Evolutionary conservation across 2,329 filamentous ascomycete genomes (phyloP).

Genomic region (Ustulina deusta): DNA sequence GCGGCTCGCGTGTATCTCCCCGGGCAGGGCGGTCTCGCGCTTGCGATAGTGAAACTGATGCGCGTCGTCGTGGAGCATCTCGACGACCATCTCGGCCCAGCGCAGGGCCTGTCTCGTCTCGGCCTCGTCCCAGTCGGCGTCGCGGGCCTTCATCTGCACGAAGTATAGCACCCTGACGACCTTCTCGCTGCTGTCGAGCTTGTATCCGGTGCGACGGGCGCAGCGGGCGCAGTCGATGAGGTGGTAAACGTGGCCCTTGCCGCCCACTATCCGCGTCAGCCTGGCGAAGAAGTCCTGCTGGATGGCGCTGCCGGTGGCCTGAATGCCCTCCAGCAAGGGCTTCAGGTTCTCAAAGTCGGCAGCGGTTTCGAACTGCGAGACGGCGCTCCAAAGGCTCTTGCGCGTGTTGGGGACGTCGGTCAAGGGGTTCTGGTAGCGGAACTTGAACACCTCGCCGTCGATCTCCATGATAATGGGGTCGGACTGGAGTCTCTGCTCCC

Average conservation of each 20-base stretch:
- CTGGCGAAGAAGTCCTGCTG: slow-evolving; percentile 51
- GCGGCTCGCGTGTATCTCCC: slow-evolving; percentile 51
- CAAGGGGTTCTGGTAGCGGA: slow-evolving; percentile 60
- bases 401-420: slow-evolving; percentile 58
- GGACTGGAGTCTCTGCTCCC: slow-evolving; percentile 61
- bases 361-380: slow-evolving; percentile 60
- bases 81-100: slow-evolving; percentile 62
- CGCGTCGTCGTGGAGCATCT: slow-evolving; percentile 60
- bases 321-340: slow-evolving; percentile 64
- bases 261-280: slow-evolving; percentile 58
- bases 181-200: slow-evolving; percentile 57
- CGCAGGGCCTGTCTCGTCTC: slow-evolving; percentile 58
- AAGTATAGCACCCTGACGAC: slow-evolving; percentile 55
- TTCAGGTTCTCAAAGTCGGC: slow-evolving; percentile 66
- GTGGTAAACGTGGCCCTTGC: slow-evolving; percentile 56
- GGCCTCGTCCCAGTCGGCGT: slow-evolving; percentile 51
- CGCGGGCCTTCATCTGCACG: slow-evolving; percentile 58
- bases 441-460: slow-evolving; percentile 66
- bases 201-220: slow-evolving; percentile 60
- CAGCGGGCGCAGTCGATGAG: slow-evolving; percentile 65
- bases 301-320: slow-evolving; percentile 57
- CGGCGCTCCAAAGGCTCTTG: slow-evolving; percentile 53
- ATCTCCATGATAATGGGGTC: slow-evolving; percentile 71
- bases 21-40: slow-evolving; percentile 33
- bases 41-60: slow-evolving; percentile 50